Base-by-base conservation (phyloP, 306 rosid species). In the Vicia sativa region DNA sequence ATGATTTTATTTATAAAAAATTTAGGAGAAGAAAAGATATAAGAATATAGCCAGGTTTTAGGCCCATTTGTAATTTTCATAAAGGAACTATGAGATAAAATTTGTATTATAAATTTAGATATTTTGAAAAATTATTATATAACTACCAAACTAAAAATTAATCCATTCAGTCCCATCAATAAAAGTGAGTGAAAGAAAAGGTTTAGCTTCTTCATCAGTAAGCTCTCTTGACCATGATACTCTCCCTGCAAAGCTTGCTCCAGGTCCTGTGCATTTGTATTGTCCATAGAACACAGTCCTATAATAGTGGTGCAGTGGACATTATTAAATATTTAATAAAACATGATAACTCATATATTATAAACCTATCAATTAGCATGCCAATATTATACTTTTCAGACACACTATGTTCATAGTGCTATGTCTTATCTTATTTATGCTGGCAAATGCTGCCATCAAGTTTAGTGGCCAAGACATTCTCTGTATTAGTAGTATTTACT, bases 231-330 rank as follows among this genome's bases (percentile, higher is more conserved):
- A 85, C 99, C 99, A 93, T 15, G 99, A 78, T 0, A 93, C 99
- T 64, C 99, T 88, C 29, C 99, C 99, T 18, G 96, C 97, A 84
- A 58, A 90, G 41, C 66, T 80, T 12, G 97, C 87, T 62, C 99
- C 99, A 19, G 77, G 71, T 72, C 99, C 99, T 12, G 90, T 85
- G 82, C 99, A 93, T 79, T 85, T 88, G 85, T 93, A 93, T 44
- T 93, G 97, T 63, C 99, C 99, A 82, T 90, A 93, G 76, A 85
- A 93, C 57, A 90, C 99, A 18, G 99, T 93, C 97, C 99, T 92
- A 31, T 34, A 78, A 77, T 21, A 4, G 11, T 28, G 1, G 5
- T 59, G 0, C 19, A 12, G 14, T 11, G 8, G 38, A 28, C 65
- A 71, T 19, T 8, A 41, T 34, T 34, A 34, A 34, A 34, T 8